These are phyloP conservation scores for Saturnispora galanensis DNA, from an alignment of 805 yeast genomes.

Conservation along the genomic window DNA sequence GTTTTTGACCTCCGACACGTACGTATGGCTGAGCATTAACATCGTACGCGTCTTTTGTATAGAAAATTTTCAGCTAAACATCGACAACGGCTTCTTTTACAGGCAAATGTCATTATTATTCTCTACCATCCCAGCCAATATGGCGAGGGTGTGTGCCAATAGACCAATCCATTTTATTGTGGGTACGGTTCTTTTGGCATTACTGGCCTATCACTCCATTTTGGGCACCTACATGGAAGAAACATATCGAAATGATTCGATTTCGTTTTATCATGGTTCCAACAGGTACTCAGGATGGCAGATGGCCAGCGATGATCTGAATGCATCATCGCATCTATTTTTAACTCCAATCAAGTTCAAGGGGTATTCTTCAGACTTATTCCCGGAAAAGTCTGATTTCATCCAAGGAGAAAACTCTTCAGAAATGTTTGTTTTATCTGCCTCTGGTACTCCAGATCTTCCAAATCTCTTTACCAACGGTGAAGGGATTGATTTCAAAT, in stretches of 20 bases:
- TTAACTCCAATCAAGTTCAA: constrained; percentile 52
- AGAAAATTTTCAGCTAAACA: neutral
- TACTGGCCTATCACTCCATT: constrained; percentile 68
- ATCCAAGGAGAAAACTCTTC: constrained; percentile 32
- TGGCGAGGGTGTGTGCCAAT: constrained; percentile 49
- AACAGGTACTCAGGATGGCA: constrained; percentile 37
- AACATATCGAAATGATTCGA: constrained; percentile 9
- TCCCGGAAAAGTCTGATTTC: constrained; percentile 35
- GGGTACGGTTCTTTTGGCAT: constrained; percentile 60
- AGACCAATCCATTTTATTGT: constrained; percentile 84
- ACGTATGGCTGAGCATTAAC: too few species aligned
- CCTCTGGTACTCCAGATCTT: constrained; percentile 19
- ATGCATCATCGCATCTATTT: constrained; percentile 37
- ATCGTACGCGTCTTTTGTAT: too few species aligned
- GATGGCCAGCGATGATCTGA: constrained; percentile 33
- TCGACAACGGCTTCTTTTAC: neutral
- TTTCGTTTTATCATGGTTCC: constrained; percentile 30
- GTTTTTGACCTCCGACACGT: too few species aligned
- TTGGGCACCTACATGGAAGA: constrained; percentile 46
- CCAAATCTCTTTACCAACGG: constrained; percentile 14
- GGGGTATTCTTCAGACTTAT: constrained; percentile 15
- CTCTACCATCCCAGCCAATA: constrained; percentile 21
- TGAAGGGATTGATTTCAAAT: constrained; percentile 44
- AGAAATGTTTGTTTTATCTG: constrained; percentile 33
- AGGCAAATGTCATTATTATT: constrained; percentile 12